phyloP scores from a whole-genome alignment of 2,329 filamentous ascomycete genomes.

The Colletotrichum costaricense region DNA sequence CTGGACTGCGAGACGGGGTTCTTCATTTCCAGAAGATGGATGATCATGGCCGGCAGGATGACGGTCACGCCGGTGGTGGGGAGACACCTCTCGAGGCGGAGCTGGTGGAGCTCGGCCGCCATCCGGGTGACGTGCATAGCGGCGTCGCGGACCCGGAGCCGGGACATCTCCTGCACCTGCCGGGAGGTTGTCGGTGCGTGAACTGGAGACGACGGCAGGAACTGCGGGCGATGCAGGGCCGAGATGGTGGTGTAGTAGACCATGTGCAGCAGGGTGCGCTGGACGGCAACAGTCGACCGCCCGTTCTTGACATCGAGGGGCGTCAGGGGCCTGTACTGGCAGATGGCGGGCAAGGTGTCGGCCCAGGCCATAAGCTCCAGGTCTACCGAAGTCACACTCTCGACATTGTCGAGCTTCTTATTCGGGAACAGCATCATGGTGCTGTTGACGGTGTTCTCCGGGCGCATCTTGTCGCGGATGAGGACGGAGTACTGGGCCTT shows the following conservation, averaged over 20 bases:
- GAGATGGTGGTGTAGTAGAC: constrained; percentile 93
- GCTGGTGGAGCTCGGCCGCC: constrained; percentile 78
- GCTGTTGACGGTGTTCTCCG: constrained; percentile 79
- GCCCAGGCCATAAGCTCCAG: constrained; percentile 83
- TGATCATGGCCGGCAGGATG: constrained; percentile 91
- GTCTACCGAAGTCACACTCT: constrained; percentile 83
- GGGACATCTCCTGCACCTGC: constrained; percentile 84
- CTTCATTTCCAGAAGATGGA: constrained; percentile 93
- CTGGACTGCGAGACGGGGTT: constrained; percentile 79
- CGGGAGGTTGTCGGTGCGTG: constrained; percentile 65
- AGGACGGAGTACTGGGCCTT: constrained; percentile 93
- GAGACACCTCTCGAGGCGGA: constrained; percentile 81
- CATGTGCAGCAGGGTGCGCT: constrained; percentile 91
- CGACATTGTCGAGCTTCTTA: constrained; percentile 84
- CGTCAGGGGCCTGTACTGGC: constrained; percentile 72
- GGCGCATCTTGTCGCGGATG: constrained; percentile 83
- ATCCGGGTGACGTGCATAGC: constrained; percentile 89
- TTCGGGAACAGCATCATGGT: constrained; percentile 94
- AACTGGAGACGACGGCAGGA: constrained; percentile 78
- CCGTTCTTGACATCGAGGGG: constrained; percentile 69
- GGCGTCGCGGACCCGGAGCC: constrained; percentile 84
- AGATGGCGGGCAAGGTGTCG: constrained; percentile 75
- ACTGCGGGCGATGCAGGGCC: constrained; percentile 90
- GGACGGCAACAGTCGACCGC: constrained; percentile 71
- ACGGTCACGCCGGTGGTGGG: constrained; percentile 93